These are phyloP conservation scores for Candida buenavistaensis DNA, from an alignment of 1,139 yeast genomes.

Conservation along the genomic window DNA sequence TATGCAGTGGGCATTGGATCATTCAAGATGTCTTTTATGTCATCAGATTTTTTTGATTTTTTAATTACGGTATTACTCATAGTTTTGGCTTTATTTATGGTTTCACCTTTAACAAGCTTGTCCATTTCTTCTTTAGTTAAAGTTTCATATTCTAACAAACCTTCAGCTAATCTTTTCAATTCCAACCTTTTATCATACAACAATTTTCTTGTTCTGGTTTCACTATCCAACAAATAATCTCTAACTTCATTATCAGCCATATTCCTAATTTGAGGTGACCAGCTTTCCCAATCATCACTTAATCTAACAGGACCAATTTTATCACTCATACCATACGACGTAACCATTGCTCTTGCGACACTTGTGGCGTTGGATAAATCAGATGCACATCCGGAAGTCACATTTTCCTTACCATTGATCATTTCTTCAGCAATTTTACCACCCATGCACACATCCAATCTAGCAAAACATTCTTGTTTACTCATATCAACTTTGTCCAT, in stretches of 20 bases:
- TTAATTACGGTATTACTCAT: slow-evolving; percentile 80
- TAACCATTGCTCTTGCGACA: slow-evolving; percentile 96
- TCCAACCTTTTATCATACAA: slow-evolving; percentile 65
- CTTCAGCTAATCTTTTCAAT: slow-evolving; percentile 85
- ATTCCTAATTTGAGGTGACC: slow-evolving; percentile 89
- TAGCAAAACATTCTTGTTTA: slow-evolving; percentile 82
- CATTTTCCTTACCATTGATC: slow-evolving; percentile 86
- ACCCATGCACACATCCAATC: slow-evolving; percentile 97
- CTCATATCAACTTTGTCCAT: slow-evolving; percentile 97
- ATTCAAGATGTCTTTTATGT: slow-evolving; percentile 12
- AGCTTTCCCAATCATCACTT: slow-evolving; percentile 86
- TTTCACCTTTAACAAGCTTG: slow-evolving; percentile 76
- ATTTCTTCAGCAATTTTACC: slow-evolving; percentile 97
- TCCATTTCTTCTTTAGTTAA: slow-evolving; percentile 90
- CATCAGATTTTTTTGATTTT: slow-evolving; percentile 11
- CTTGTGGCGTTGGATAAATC: slow-evolving; percentile 88
- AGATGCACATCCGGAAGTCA: slow-evolving; percentile 91
- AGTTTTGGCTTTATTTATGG: slow-evolving; percentile 63
- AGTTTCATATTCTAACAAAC: slow-evolving; percentile 92
- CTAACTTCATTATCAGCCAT: slow-evolving; percentile 93
- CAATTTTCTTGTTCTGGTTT: slow-evolving; percentile 72
- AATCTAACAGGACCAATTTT: slow-evolving; percentile 89
- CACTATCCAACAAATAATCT: slow-evolving; percentile 69
- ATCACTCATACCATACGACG: slow-evolving; percentile 95
- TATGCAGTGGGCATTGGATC: slow-evolving; percentile 13